Base-by-base conservation (phyloP, 1,284 basidiomycete genomes). In the Ganoderma boninense region DNA sequence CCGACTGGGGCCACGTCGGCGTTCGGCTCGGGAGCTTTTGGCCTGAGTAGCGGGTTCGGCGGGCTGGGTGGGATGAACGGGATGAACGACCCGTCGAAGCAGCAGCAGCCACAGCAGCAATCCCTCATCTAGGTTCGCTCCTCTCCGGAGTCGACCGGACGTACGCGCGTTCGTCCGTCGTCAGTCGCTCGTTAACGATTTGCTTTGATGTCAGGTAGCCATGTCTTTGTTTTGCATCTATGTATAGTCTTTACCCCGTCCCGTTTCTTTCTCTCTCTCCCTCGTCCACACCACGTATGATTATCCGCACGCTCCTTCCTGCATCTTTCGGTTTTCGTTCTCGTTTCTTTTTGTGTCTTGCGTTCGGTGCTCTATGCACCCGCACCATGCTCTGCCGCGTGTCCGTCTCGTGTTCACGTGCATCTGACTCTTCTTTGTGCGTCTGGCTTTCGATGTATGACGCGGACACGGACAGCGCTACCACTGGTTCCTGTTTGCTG, bases 71-170 rank as follows among this genome's bases (percentile, higher is more conserved):
- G 67, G 13, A 70, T 68, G 49, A 68, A 64, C 26, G 62, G 67
- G 13, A 70, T 71, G 42, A 76, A 76, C 70, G 77, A 76, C 52
- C 29, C 70, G 18, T 71, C 79, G 66, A 77, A 74, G 54, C 75
- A 73, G 63, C 75, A 77, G 61, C 79, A 77, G 62, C 77, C 75
- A 65, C 78, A 82, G 72, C 76, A 77, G 66, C 77, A 81, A 67
- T 83, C 84, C 20, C 76, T 87, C 68, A 85, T 86, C 69, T 86
- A 78, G 71, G 60, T 20, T 57, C 42, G 10, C 54, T 8, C 35
- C 35, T 7, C 7, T 3, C 35, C n/a, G n/a, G n/a, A n/a, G n/a
- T n/a, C n/a, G n/a, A n/a, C n/a, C n/a, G n/a, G n/a, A n/a, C n/a
- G n/a, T 35, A 35, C 35, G 35, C 35, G 35, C 35, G 35, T 1